Evolutionary conservation across 495 filamentous ascomycete species (phyloP).

Genomic region (Darksidea phi): DNA sequence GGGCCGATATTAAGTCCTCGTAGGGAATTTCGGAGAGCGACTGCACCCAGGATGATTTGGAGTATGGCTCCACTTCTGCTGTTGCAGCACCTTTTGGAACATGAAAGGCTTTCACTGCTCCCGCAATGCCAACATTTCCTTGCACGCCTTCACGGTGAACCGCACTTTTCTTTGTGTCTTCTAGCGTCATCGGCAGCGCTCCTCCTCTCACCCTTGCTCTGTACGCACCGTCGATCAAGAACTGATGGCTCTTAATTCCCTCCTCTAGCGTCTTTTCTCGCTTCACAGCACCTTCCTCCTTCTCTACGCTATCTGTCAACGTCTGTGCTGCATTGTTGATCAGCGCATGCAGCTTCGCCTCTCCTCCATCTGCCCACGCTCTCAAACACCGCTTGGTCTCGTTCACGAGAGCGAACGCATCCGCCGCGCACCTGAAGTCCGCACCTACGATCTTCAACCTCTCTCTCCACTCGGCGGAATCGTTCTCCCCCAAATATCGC

Average conservation of each 20-base stretch:
- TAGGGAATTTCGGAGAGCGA: constrained; percentile 49
- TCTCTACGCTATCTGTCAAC: constrained; percentile 47
- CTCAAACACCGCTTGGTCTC: background rate
- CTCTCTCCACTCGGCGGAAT: background rate
- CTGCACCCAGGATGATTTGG: constrained; percentile 50
- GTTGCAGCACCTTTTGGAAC: background rate
- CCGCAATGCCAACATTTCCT: background rate
- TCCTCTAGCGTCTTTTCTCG: constrained; percentile 31
- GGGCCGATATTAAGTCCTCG: constrained; percentile 51
- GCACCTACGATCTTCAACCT: constrained; percentile 6
- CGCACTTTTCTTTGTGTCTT: background rate
- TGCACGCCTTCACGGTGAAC: background rate
- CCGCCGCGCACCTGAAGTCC: background rate
- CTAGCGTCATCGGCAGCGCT: background rate
- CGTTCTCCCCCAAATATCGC: background rate
- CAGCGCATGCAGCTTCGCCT: constrained; percentile 42
- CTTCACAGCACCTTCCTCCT: constrained; percentile 43
- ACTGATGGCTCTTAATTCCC: background rate
- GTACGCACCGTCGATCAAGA: background rate
- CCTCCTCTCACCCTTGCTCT: constrained; percentile 1
- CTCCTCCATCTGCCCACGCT: background rate
- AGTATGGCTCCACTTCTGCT: constrained; percentile 7
- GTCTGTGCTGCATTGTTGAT: constrained; percentile 56
- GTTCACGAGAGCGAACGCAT: background rate
- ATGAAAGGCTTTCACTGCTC: background rate